Base-by-base conservation (phyloP, 176 grass and related monocot species). In the Otatea glauca region DNA sequence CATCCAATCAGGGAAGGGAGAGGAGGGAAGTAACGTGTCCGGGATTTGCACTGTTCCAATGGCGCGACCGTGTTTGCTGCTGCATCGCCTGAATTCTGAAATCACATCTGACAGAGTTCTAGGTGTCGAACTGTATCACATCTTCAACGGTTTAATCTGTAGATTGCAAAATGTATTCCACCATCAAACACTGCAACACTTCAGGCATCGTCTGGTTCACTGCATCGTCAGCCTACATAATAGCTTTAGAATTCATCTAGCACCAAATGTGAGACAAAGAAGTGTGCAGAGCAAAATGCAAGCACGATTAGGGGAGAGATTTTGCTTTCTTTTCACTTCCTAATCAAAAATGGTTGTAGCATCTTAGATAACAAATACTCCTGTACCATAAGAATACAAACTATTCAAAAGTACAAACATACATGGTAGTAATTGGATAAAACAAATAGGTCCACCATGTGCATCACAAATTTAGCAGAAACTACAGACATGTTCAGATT, bases 1-100 rank as follows among this genome's bases (percentile, higher is more conserved):
- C 44, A 87, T 87, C 86, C 71, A 61, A 69, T 49, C 79, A 79
- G 58, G 66, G 41, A 61, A 49, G 20, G 66, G 79, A 82, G 66
- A 78, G 21, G 39, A 74, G 12, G 25, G 14, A 16, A 35, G 18
- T 66, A 80, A 76, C 83, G 77, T 85, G 88, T 85, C 17, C 9
- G 15, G 9, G 60, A 72, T 21, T 60, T 58, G 80, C 16, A 42
- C 23, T 44, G 39, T 81, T 45, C 8, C 15, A 67, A 68, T 13
- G 60, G 24, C 23, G 12, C 10, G 0, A 65, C 25, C 20, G 17
- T 21, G 13, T 7, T 34, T 48, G 43, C 67, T n/a, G 53, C 24
- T 14, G 37, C 70, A 0, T 24, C 56, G 7, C 23, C n/a, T 24
- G 47, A 48, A 14, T 12, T 48, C 47, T 48, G 56, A 60, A 58